Percentiles rank a stretch among this genome's conserved stretches.
Conservation (phyloP, 2,329 filamentous ascomycete genomes). For the Zalaria obscura region DNA sequence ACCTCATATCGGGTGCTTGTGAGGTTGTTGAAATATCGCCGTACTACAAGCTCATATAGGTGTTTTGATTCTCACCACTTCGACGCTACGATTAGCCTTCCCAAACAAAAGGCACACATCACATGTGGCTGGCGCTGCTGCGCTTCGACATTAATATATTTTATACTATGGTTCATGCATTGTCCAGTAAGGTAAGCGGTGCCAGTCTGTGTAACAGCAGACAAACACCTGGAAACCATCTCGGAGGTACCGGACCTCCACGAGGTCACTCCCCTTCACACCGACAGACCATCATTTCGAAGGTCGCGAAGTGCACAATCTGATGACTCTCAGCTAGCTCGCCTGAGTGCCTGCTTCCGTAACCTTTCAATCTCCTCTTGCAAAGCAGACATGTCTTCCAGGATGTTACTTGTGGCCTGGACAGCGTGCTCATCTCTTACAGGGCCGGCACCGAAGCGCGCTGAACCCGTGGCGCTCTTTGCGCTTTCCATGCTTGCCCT, state of each 20-base stretch:
- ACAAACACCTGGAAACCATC: not conserved
- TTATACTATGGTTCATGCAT: not conserved
- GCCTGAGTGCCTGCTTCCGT: not conserved
- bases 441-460: not conserved
- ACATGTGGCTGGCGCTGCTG: too few species aligned
- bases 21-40: too few species aligned
- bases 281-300: not conserved
- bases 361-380: conserved; percentile 4
- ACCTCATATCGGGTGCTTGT: too few species aligned
- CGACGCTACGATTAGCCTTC: too few species aligned
- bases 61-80: too few species aligned
- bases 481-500: not conserved
- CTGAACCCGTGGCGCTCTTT: not conserved
- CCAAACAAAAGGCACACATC: too few species aligned
- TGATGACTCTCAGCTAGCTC: not conserved
- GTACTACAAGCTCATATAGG: too few species aligned
- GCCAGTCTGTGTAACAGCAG: not conserved
- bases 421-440: not conserved
- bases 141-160: too few species aligned
- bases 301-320: not conserved
- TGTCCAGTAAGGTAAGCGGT: not conserved
- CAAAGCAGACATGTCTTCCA: conserved; percentile 4
- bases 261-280: not conserved
- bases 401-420: not conserved
- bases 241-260: not conserved